Conservation (phyloP, 352 stramenopile species). For the Peronospora destructor region DNA sequence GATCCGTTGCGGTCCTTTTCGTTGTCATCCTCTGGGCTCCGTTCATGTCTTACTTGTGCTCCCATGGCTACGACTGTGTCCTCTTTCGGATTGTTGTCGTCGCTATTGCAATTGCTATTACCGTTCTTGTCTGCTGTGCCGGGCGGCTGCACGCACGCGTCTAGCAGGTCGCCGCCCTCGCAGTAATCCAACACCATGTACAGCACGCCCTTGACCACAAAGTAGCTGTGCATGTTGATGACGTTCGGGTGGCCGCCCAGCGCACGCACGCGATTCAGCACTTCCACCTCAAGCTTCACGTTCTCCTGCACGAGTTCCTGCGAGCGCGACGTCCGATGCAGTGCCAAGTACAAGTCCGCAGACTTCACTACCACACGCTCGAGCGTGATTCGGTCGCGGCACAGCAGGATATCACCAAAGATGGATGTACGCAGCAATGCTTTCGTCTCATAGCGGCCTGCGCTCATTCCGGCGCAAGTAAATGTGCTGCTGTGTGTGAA, state of each 20-base stretch:
- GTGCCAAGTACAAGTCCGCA: slow-evolving; percentile 48
- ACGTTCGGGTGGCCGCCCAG: slow-evolving; percentile 65
- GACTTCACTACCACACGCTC: slow-evolving; percentile 69
- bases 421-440: slow-evolving; percentile 43
- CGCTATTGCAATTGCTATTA: background rate
- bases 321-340: slow-evolving; percentile 44
- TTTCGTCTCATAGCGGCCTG: slow-evolving; percentile 40
- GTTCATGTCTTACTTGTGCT: slow-evolving; percentile 1
- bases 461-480: slow-evolving; percentile 10
- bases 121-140: slow-evolving; percentile 3
- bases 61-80: background rate
- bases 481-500: background rate
- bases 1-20: slow-evolving; percentile 1
- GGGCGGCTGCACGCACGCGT: slow-evolving; percentile 36
- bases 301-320: slow-evolving; percentile 59
- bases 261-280: slow-evolving; percentile 43
- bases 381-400: slow-evolving; percentile 41
- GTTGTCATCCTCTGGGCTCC: slow-evolving; percentile 6
- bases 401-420: slow-evolving; percentile 69
- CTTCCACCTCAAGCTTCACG: slow-evolving; percentile 61
- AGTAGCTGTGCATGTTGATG: slow-evolving; percentile 62
- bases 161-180: slow-evolving; percentile 62
- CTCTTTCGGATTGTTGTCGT: slow-evolving; percentile 9
- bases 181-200: slow-evolving; percentile 79
- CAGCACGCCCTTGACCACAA: slow-evolving; percentile 44